phyloP scores from a whole-genome alignment of 768 basidiomycete genomes.

The Rhodotorula diobovata region DNA sequence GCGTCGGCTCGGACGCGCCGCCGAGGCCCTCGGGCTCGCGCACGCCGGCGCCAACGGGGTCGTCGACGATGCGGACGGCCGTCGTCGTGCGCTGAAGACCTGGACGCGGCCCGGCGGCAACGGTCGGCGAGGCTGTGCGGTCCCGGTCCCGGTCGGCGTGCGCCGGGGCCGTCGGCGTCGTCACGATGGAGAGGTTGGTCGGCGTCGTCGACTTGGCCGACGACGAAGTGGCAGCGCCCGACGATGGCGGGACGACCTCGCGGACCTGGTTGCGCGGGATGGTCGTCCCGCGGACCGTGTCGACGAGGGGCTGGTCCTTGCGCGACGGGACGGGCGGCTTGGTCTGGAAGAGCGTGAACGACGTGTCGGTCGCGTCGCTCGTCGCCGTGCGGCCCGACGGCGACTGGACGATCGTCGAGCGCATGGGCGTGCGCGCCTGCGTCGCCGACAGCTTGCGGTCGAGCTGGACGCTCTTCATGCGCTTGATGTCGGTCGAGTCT shows the following conservation, averaged over 20 bases:
- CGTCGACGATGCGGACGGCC: conserved; percentile 38
- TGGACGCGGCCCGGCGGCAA: conserved; percentile 42
- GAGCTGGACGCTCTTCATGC: conserved; percentile 87
- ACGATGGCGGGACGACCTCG: background rate
- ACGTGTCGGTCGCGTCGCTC: conserved; percentile 47
- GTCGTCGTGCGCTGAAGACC: conserved; percentile 28
- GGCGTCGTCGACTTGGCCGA: background rate
- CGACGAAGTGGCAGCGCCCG: too few relatives aligned
- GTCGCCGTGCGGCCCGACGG: conserved; percentile 79
- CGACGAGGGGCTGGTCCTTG: conserved; percentile 39
- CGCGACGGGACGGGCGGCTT: conserved; percentile 38
- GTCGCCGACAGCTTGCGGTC: conserved; percentile 86
- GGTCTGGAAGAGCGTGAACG: conserved; percentile 41
- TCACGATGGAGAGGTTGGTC: background rate
- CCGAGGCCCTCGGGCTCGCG: conserved; percentile 44
- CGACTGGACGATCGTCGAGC: conserved; percentile 91
- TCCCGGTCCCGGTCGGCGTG: background rate
- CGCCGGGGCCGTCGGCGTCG: background rate
- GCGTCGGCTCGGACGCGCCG: conserved; percentile 34
- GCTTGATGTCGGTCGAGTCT: conserved; percentile 82
- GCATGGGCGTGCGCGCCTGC: conserved; percentile 82
- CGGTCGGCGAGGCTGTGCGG: background rate
- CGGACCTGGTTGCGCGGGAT: conserved; percentile 16
- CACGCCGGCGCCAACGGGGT: conserved; percentile 44
- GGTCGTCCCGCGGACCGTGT: conserved; percentile 23